phyloP scores from a whole-genome alignment of 2,329 filamentous ascomycete genomes.

The Beauveria asiatica region DNA sequence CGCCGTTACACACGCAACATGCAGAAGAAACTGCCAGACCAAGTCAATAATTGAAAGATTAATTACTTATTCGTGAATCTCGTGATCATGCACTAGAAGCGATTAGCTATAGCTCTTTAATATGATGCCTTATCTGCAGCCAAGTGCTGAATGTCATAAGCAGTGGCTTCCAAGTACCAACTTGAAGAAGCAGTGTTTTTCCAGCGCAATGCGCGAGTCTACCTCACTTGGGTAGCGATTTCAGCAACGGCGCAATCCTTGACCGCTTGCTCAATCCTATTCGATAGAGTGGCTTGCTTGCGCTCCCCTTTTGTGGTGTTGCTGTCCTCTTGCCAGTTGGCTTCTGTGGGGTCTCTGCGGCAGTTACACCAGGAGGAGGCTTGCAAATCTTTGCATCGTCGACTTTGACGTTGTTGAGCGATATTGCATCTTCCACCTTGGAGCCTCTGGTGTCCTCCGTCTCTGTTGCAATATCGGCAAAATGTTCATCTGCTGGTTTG shows the following conservation, averaged over 20 bases:
- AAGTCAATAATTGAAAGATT: background rate
- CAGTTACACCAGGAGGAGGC: background rate
- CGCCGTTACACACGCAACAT: background rate
- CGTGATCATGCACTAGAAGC: background rate
- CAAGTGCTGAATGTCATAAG: background rate
- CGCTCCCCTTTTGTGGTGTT: background rate
- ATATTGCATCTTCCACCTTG: background rate
- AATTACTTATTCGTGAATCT: background rate
- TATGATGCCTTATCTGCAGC: background rate
- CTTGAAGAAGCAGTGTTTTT: background rate
- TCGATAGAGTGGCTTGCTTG: slow-evolving; percentile 35
- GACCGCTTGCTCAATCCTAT: slow-evolving; percentile 44
- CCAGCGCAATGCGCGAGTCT: background rate
- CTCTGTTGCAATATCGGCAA: background rate
- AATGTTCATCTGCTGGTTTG: background rate
- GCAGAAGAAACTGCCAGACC: background rate
- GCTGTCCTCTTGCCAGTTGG: background rate
- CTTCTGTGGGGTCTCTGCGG: background rate
- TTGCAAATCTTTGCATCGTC: background rate
- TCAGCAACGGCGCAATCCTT: slow-evolving; percentile 43
- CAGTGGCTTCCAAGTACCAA: background rate
- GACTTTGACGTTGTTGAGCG: background rate
- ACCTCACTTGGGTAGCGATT: slow-evolving; percentile 35
- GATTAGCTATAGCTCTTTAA: background rate
- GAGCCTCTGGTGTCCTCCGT: background rate